These are phyloP conservation scores for Domatiomyces catenatus DNA, from an alignment of 2,329 filamentous ascomycete genomes.

Conservation along the genomic window DNA sequence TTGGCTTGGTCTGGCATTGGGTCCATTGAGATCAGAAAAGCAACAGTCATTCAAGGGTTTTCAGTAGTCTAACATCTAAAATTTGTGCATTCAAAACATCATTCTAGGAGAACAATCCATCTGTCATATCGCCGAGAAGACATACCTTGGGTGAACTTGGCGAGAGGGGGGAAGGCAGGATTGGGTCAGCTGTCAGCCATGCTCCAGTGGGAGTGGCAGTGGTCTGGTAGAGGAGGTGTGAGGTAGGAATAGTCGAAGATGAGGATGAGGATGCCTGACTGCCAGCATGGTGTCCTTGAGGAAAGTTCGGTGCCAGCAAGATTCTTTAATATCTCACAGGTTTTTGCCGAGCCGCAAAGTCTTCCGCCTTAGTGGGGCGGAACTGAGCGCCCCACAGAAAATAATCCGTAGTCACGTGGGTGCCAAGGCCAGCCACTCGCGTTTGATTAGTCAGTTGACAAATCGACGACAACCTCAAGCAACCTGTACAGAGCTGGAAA, in stretches of 20 bases:
- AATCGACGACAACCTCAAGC: too few relatives aligned
- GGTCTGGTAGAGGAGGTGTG: neutral
- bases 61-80: slow-evolving; percentile 37
- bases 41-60: slow-evolving; percentile 16
- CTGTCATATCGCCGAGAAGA: neutral
- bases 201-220: neutral
- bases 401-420: too few relatives aligned
- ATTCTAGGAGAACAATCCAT: neutral
- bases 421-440: too few relatives aligned
- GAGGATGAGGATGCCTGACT: neutral
- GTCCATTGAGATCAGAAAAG: slow-evolving; percentile 9
- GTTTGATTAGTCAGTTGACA: too few relatives aligned
- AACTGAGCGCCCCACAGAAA: neutral
- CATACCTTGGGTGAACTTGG: neutral
- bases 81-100: slow-evolving; percentile 3
- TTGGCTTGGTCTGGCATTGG: neutral
- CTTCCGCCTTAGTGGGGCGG: too few relatives aligned
- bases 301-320: neutral
- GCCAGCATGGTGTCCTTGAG: neutral
- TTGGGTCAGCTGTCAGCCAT: neutral
- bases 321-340: neutral
- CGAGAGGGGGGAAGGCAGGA: neutral
- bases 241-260: neutral
- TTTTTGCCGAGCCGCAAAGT: neutral
- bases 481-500: too few relatives aligned